A percentile compares a stretch with the other conserved stretches of the same genome.
These are phyloP conservation scores for Quillaja saponaria DNA, from an alignment of 306 rosid species.

Conservation along the genomic window DNA sequence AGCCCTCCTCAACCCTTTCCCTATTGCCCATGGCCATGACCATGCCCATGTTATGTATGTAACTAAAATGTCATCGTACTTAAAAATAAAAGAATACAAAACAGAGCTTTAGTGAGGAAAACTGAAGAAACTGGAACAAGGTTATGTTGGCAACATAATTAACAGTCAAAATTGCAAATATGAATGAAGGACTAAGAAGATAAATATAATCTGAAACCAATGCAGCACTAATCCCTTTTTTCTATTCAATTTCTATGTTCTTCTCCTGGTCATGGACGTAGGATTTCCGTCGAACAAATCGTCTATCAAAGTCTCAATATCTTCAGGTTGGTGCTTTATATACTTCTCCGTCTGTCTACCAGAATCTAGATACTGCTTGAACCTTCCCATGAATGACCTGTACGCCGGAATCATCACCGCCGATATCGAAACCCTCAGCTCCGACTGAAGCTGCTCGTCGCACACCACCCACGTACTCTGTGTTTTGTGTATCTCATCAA, in stretches of 20 bases:
- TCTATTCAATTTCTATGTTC: constrained; percentile 14
- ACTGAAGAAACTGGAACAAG: too few species aligned
- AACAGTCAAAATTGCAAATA: too few species aligned
- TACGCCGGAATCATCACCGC: constrained; percentile 82
- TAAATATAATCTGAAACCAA: too few species aligned
- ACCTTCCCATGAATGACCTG: constrained; percentile 68
- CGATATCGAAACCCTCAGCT: constrained; percentile 67
- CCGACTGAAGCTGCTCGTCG: constrained; percentile 81
- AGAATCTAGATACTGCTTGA: constrained; percentile 60
- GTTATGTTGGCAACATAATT: too few species aligned
- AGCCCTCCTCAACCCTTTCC: too few species aligned
- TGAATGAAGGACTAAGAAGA: too few species aligned
- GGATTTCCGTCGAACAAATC: constrained; percentile 66
- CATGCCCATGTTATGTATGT: too few species aligned
- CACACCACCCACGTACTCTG: constrained; percentile 78
- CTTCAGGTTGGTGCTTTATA: constrained; percentile 79
- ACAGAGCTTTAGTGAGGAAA: too few species aligned
- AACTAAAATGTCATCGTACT: too few species aligned
- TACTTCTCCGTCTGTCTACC: constrained; percentile 64
- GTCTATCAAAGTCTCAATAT: constrained; percentile 68
- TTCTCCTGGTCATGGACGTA: constrained; percentile 43
- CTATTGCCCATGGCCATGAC: too few species aligned
- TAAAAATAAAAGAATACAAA: too few species aligned
- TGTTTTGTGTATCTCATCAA: constrained; percentile 73
- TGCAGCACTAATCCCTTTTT: too few species aligned